phyloP scores from a whole-genome alignment of 2,329 filamentous ascomycete genomes.

The Cryphonectria japonica region DNA sequence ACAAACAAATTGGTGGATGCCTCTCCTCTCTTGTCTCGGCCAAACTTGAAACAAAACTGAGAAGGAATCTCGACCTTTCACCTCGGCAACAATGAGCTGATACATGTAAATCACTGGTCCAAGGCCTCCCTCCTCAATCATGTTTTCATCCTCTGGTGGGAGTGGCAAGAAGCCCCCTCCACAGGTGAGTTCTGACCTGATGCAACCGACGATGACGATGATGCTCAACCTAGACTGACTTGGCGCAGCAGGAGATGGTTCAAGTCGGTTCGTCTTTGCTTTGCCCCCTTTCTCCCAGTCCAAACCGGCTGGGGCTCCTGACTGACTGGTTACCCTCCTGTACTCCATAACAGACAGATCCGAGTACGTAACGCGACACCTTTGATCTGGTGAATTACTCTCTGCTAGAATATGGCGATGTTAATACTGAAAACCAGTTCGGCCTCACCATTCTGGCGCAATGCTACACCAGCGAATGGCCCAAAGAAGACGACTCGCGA shows the following conservation, averaged over 20 bases:
- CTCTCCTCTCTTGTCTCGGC: not conserved
- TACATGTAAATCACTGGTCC: conserved; percentile 3
- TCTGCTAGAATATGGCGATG: conserved; percentile 24
- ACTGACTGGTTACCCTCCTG: conserved; percentile 35
- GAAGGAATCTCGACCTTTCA: conserved; percentile 18
- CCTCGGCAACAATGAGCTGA: conserved; percentile 28
- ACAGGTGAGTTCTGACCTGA: conserved; percentile 59
- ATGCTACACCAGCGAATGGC: conserved; percentile 44
- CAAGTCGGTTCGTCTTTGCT: conserved; percentile 80
- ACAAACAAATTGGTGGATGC: conserved; percentile 3
- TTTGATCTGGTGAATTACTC: not conserved
- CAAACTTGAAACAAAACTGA: not conserved
- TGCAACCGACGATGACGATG: not conserved
- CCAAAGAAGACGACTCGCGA: conserved; percentile 60
- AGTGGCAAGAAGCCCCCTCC: conserved; percentile 71
- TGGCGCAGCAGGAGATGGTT: conserved; percentile 85
- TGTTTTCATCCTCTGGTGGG: conserved; percentile 68
- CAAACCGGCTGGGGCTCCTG: conserved; percentile 33
- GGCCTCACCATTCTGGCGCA: conserved; percentile 85
- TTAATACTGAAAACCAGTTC: conserved; percentile 61
- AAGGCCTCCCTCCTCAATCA: conserved; percentile 36
- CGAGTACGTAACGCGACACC: conserved; percentile 54
- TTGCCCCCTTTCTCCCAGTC: conserved; percentile 16
- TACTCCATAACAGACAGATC: conserved; percentile 56
- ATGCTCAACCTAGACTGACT: conserved; percentile 38